Percentiles rank a stretch among this genome's conserved stretches.
These are phyloP conservation scores for Aeminium ludgeri DNA, from an alignment of 495 filamentous ascomycete genomes.

Conservation along the genomic window DNA sequence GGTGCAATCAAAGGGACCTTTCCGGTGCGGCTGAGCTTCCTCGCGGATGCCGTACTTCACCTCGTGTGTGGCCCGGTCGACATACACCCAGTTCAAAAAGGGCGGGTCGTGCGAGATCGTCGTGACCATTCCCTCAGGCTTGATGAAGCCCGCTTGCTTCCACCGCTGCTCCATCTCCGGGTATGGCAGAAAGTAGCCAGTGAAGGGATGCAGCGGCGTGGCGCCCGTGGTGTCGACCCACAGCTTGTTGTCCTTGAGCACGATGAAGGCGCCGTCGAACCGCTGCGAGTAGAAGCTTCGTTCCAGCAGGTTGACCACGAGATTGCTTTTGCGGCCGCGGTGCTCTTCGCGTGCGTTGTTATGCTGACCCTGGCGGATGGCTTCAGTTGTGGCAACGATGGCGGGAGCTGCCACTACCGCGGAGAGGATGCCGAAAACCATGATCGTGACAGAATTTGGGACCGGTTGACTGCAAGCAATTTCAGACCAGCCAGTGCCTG, in stretches of 20 bases:
- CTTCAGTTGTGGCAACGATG: constrained; percentile 22
- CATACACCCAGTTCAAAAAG: constrained; percentile 23
- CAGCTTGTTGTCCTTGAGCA: constrained; percentile 20
- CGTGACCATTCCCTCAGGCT: constrained; percentile 21
- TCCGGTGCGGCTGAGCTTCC: constrained; percentile 19
- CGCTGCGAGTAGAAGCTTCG: constrained; percentile 14
- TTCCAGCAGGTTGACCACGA: constrained; percentile 18
- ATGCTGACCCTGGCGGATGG: constrained; percentile 20
- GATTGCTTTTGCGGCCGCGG: constrained; percentile 20
- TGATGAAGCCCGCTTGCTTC: constrained; percentile 1
- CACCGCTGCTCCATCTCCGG: constrained; percentile 21
- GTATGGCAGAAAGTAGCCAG: constrained; percentile 21
- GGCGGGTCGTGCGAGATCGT: constrained; percentile 21
- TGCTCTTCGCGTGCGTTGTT: constrained; percentile 23
- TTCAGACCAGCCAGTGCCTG: no score
- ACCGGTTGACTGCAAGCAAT: no score
- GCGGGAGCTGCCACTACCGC: constrained; percentile 18
- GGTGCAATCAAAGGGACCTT: constrained; percentile 22
- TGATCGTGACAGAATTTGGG: constrained; percentile 3
- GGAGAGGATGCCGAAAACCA: constrained; percentile 20
- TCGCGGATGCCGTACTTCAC: constrained; percentile 21
- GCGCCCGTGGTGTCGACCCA: constrained; percentile 18
- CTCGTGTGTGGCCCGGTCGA: constrained; percentile 20
- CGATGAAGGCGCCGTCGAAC: constrained; percentile 19
- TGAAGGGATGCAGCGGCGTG: constrained; percentile 16